Base-by-base conservation (phyloP, 768 basidiomycete genomes). In the Mycena maculata region DNA sequence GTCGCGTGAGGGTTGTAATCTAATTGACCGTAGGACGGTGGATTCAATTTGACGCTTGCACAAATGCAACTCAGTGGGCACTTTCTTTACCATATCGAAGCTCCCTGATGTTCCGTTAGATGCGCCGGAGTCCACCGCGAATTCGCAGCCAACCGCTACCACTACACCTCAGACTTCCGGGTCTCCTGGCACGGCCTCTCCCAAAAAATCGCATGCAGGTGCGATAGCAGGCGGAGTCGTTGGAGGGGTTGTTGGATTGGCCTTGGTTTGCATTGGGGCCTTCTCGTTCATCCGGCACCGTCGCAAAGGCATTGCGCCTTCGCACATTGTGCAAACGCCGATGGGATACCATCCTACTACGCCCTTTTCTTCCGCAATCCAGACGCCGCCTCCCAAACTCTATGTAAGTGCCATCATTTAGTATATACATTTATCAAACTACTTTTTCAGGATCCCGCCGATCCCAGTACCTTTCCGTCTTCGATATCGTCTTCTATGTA, bases 191-290 rank as follows among this genome's bases (percentile, higher is more conserved):
- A 30, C 65, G 4, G 22, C 72, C 28, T 62, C 72, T 2, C 56
- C 66, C n/a, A 70, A 69, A 30, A 70, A 74, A 25, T 73, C 76
- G 11, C 76, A 83, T 55, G 80, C 82, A 1, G 86, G 85, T 2
- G 80, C 86, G n/a, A 90, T 91, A 39, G 87, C 86, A 0, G 90
- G 90, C 42, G 90, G 90, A n/a, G 85, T 87, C 9, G 80, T 89
- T 8, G 88, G 87, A 4, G 87, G 85, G 16, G 63, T 90, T 1
- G 80, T 86, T 28, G 81, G 75, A n/a, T 62, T 86, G 22, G 84
- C 80, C 10, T 67, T 85, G 48, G 76, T 89, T 15, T 82, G 71
- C 6, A 84, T 75, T 1, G 61, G 75, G 8, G 58, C 74, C 8
- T 73, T 76, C 57, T 83, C 77, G 72, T 75, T 83, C 65, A 71